Base-by-base conservation (phyloP, 768 basidiomycete species). In the Boletellus ananiceps region DNA sequence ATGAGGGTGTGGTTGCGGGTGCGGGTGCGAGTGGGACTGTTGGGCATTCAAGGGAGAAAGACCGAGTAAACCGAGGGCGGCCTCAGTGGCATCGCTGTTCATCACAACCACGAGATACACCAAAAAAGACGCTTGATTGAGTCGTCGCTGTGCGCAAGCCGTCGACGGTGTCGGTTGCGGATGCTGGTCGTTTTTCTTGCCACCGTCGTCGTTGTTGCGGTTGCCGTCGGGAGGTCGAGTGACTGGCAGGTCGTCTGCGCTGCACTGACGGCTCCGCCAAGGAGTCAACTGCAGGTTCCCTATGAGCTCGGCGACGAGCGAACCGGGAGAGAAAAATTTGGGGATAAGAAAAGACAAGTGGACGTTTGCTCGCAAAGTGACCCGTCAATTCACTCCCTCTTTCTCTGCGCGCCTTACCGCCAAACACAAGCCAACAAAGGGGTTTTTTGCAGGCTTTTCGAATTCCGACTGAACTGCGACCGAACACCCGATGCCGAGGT, bases 11-110 rank as follows among this genome's bases (percentile, higher is more conserved):
- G 52, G 59, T 54, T 62, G 59, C 1, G 54, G 63, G 29, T 63
- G 58, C 13, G 54, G 57, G 52, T n/a, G n/a, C n/a, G n/a, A n/a
- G n/a, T 63, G 55, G 38, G 62, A 57, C 43, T 48, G 63, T 56
- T 56, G 63, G 43, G 71, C 59, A 50, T 67, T 67, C 48, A 65
- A 60, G 41, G 70, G 67, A 37, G 71, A 75, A 42, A 80, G 75
- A 59, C 75, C 74, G 51, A 81, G 74, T 23, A 82, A 69, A 62
- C 78, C 80, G 49, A 82, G 75, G 35, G 77, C 78, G 48, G 79
- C 80, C 66, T 81, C 80, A 59, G 74, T 72, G 57, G 77, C 79
- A 77, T 81, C 80, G 69, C 66, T 74, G 63, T 69, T 70, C 74
- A 75, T 76, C 64, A 64, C 59, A 57, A 52, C 49, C 35, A 31